Evolutionary conservation across 2,329 filamentous ascomycete species (phyloP).

Genomic region (Byssochlamys sp.): DNA sequence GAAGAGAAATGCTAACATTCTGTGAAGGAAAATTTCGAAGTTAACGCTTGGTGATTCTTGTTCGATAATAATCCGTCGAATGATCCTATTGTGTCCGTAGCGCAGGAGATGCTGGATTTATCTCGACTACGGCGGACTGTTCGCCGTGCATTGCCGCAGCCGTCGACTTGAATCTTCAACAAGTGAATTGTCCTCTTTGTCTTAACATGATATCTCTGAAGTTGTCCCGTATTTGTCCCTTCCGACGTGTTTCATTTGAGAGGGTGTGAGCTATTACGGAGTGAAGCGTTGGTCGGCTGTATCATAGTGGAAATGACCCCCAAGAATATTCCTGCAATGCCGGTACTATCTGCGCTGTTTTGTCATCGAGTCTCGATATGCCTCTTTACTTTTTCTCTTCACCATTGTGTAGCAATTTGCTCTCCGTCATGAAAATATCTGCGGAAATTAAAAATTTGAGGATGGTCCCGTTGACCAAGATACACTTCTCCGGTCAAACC

Average conservation of each 20-base stretch:
- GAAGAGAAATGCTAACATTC: conserved; percentile 22
- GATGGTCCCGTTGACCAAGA: neutral
- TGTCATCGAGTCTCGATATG: neutral
- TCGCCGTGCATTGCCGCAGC: neutral
- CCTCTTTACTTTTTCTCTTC: neutral
- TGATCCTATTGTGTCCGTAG: neutral
- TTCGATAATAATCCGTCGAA: neutral
- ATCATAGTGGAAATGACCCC: conserved; percentile 3
- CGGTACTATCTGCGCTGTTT: neutral
- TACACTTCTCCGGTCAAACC: neutral
- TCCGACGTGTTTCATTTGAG: neutral
- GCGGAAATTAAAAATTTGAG: neutral
- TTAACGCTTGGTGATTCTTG: conserved; percentile 64
- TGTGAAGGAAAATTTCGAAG: conserved; percentile 79
- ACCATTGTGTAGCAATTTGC: neutral
- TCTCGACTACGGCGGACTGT: neutral
- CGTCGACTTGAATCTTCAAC: neutral
- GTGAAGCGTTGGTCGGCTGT: conserved; percentile 2
- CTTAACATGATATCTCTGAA: neutral
- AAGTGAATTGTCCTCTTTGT: neutral
- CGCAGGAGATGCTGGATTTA: neutral
- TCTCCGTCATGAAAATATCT: neutral
- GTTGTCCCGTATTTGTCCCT: neutral
- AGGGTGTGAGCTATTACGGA: neutral
- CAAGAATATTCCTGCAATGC: conserved; percentile 2